Conservation (phyloP, 192 early-diverging fungal species). For the Coemansia umbellata region DNA sequence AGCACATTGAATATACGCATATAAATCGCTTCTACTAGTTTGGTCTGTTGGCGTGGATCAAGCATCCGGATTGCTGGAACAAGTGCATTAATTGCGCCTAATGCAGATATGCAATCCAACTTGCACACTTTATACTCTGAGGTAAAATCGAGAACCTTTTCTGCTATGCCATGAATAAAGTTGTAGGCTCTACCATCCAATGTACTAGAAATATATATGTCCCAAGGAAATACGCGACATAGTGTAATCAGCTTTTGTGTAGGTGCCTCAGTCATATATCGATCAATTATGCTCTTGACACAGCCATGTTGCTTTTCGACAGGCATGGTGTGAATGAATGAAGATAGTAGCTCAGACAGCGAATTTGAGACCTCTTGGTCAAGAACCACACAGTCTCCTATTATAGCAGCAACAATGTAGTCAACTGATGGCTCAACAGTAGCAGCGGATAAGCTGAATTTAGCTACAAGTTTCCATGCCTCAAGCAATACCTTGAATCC, state of each 20-base stretch:
- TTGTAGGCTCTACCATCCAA: too few species aligned
- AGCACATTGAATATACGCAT: background rate
- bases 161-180: background rate
- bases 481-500: slow-evolving; percentile 15
- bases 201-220: too few species aligned
- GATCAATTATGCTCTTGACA: background rate
- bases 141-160: background rate
- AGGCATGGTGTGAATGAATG: background rate
- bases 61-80: background rate
- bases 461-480: slow-evolving; percentile 22
- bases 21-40: background rate
- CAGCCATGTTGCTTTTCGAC: background rate
- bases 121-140: background rate
- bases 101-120: background rate
- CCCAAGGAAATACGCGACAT: background rate
- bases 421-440: background rate
- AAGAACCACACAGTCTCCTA: too few species aligned
- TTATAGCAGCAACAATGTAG: background rate
- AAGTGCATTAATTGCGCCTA: background rate
- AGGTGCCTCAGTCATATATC: too few species aligned
- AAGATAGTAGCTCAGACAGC: background rate
- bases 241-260: too few species aligned
- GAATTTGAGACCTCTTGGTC: too few species aligned
- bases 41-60: background rate
- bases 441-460: background rate